Evolutionary conservation across 2,329 filamentous ascomycete genomes (phyloP), one percentile per base, ranked within the genome.

Genomic region (Falciphora oryzae): DNA sequence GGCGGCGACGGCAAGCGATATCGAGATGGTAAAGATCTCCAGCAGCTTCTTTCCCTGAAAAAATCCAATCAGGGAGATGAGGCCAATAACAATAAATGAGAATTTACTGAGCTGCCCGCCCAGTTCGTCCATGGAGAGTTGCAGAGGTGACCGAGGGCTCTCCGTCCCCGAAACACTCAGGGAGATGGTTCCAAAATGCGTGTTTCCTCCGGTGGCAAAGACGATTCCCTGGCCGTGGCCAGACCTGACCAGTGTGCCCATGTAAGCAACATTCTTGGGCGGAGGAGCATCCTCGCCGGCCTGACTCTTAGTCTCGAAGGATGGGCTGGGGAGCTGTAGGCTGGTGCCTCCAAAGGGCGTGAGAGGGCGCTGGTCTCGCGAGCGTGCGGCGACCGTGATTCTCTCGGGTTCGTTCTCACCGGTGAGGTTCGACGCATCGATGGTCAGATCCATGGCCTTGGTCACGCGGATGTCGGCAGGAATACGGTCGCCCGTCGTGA

Each of bases 1-100:
- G 22, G 94, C 94, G 57, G 95, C 95, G 13, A 99, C 95, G 31
- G 95, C 95, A 56, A 99, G 85, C 13, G 95, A 98, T 59, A 99
- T 95, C 22, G 93, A 96, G 70, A 98, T 97, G 35, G 95, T 96
- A 72, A 99, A 99, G 73, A 99, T 96, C 68, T 99, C 94, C 56
- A 99, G 82, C 63, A 97, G 80, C 64, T 89, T 86, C 77, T 96
- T 94, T 27, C 95, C 95, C 74, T 97, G 92, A 67, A 96, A 82
- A 73, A 96, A 87, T 4, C 95, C 96, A 61, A 98, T 88, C 3
- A 99, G 71, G 57, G 96, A 94, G 71, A 99, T 99, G 63, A 99
- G 82, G 2, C 85, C 93, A 63, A 99, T 99, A 50, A 99, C 92
- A 22, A 88, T 89, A 74, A 99, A 98, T 0, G 95, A 99, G 73